Evolutionary conservation across 1,284 basidiomycete species (phyloP), one percentile per base, ranked within the genome.

Genomic region (Cryptococcus deneoformans): DNA sequence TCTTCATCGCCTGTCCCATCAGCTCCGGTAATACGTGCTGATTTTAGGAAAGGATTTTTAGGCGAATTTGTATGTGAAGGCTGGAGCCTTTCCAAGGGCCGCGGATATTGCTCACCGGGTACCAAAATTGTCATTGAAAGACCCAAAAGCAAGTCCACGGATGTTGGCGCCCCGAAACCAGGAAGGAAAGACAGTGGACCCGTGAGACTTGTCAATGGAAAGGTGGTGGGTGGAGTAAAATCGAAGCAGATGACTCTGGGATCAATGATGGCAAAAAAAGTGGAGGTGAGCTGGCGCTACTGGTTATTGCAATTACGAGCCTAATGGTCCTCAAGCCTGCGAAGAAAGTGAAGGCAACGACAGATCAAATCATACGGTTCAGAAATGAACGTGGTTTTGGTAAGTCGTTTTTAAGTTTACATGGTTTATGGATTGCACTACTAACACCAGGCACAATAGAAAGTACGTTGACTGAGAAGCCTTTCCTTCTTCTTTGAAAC

Each of bases 31-130:
- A 29, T 29, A 29, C 29, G 29, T 29, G 29, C 58, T 0, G 60
- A 56, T 8, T 77, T 77, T 46, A 50, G 38, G 11, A 58, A 64
- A 12, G 76, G 76, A 5, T 78, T 76, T 56, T 67, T 79, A 36
- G 77, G 77, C 24, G 75, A 78, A 58, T 76, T 76, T 52, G 74
- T 77, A 9, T 76, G 76, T 54, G 72, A 76, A 50, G 77, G 76
- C 7, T 77, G 75, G 73, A 72, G 71, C n/a, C 52, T 79, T 44
- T 75, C 72, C 29, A 78, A 78, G 48, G 77, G 77, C 1, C 74
- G 75, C 57, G 77, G 77, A 0, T 79, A 79, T 55, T 77, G 75
- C 56, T 63, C 71, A 0, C 69, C 71, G 0, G 78, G 78, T 1
- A 66, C 64, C 34, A 73, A 67, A 50, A 64, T 79, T 50, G 54